Conservation (phyloP, 176 grass and related monocot species). For the Musa acuminata region DNA sequence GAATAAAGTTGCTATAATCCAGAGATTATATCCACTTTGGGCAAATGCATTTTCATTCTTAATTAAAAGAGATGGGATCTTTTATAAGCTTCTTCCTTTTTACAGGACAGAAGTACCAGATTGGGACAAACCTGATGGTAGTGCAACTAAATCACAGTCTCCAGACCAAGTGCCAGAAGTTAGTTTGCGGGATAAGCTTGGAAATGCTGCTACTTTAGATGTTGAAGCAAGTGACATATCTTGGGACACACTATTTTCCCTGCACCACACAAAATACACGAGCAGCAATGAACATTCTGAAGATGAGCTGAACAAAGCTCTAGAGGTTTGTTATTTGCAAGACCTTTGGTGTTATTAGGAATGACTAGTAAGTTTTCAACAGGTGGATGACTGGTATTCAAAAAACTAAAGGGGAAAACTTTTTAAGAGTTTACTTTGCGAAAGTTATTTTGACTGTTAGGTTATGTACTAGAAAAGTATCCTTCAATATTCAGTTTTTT, state of each 20-base stretch:
- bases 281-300: slow-evolving; percentile 51
- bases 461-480: not conserved
- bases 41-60: too few species aligned
- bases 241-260: slow-evolving; percentile 62
- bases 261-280: slow-evolving; percentile 83
- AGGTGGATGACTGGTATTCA: not conserved
- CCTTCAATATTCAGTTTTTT: not conserved
- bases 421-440: not conserved
- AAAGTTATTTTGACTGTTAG: not conserved
- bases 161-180: slow-evolving; percentile 36
- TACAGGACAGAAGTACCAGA: slow-evolving; percentile 42
- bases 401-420: not conserved
- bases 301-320: slow-evolving; percentile 71
- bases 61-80: not conserved
- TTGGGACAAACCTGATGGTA: slow-evolving; percentile 22
- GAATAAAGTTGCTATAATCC: too few species aligned
- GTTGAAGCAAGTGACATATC: slow-evolving; percentile 64
- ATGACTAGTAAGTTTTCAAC: not conserved
- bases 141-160: slow-evolving; percentile 16
- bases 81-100: not conserved
- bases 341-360: not conserved
- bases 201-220: slow-evolving; percentile 66
- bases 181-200: slow-evolving; percentile 70
- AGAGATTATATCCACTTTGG: too few species aligned
- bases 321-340: slow-evolving; percentile 45